Evolutionary conservation across 2,329 filamentous ascomycete species (phyloP), one percentile per base, ranked within the genome.

Genomic region (Monosporascus sp.): DNA sequence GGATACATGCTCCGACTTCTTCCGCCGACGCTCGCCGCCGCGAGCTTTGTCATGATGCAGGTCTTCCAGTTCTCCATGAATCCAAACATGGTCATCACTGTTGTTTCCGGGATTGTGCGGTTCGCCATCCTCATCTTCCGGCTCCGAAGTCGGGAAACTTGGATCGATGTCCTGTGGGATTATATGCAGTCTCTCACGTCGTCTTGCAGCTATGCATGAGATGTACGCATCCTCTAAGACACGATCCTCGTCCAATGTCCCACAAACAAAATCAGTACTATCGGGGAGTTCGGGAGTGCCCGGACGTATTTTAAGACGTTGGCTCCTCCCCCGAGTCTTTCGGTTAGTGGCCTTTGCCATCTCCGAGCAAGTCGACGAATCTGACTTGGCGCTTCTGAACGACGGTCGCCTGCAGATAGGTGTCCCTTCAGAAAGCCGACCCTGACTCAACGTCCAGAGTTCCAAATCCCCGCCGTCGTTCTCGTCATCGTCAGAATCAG

Each of bases 191-290:
- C 92, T 96, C 60, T 87, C 85, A 47, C 86, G 86, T 62, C 91
- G 87, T 60, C 89, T 86, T 51, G 89, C 85, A 64, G 92, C 88
- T 53, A 95, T 80, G 62, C 88, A 90, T 2, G 89, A 89, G 52
- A 96, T 81, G 69, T 97, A 99, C 1, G 90, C 93, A 60, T 92
- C 90, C 68, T 99, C 94, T n/a, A 97, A 74, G 3, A 91, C 90
- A 45, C 90, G 85, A 65, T 99, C 94, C 70, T 99, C 94, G 60
- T 99, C 94, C 20, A 99, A 78, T 1, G 94, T 99, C 54, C 94
- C 94, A 65, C 94, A 97, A n/a, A 99, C 94, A 60, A 99, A 99
- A 69, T 99, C 94, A 15, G 94, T 97, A 71, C 92, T 97, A 69
- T 99, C 94, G 1, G 94, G 94, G 11, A 99, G 78, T 66, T 96